These are phyloP conservation scores for Fusarium sp. DNA, from an alignment of 2,329 filamentous ascomycete genomes.

Conservation along the genomic window DNA sequence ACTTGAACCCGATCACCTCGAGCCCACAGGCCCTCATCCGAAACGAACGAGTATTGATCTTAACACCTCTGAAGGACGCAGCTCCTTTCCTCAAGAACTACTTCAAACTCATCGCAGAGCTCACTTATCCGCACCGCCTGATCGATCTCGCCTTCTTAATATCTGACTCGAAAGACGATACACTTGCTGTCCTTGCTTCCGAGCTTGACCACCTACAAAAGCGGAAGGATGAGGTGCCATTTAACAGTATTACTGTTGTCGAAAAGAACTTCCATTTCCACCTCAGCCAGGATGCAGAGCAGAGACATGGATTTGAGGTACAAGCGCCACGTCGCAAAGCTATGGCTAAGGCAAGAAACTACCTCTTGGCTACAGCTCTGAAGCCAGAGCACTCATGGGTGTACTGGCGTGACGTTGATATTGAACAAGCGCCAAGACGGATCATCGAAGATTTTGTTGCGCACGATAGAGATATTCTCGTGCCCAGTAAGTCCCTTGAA, in stretches of 20 bases:
- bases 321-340: conserved; percentile 91
- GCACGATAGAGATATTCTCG: conserved; percentile 90
- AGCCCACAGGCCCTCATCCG: conserved; percentile 82
- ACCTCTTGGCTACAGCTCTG: conserved; percentile 82
- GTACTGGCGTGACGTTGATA: conserved; percentile 98
- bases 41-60: conserved; percentile 87
- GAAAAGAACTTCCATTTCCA: conserved; percentile 89
- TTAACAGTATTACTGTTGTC: conserved; percentile 84
- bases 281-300: conserved; percentile 80
- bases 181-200: conserved; percentile 82
- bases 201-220: conserved; percentile 91
- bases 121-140: conserved; percentile 93
- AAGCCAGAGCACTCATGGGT: conserved; percentile 98
- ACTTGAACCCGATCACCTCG: conserved; percentile 87
- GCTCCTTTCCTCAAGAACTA: conserved; percentile 84
- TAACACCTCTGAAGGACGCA: conserved; percentile 93
- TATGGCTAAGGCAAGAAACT: conserved; percentile 92
- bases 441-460: conserved; percentile 96
- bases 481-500: conserved; percentile 77
- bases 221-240: conserved; percentile 80
- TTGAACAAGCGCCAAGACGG: conserved; percentile 85
- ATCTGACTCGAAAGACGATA: conserved; percentile 91
- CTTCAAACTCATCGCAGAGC: conserved; percentile 88
- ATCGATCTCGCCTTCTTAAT: conserved; percentile 97
- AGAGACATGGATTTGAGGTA: conserved; percentile 85